These are phyloP conservation scores for Globisporangium irregulare DNA, from an alignment of 352 stramenopile species.

Conservation along the genomic window DNA sequence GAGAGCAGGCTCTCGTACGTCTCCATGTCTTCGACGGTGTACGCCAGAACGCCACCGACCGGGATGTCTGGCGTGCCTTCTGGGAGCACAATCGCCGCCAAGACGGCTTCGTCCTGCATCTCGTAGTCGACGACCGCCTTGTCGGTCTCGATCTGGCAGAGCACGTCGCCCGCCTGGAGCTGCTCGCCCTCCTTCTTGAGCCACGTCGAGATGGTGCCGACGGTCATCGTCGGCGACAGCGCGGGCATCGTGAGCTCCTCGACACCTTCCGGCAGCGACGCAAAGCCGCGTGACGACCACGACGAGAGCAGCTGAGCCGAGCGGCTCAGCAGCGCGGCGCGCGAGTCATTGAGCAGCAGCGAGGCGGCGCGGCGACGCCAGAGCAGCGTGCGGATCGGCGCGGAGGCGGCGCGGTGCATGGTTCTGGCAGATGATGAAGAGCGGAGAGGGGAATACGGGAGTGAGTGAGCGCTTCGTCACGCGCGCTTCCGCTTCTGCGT, in stretches of 20 bases:
- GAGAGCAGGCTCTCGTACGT: constrained; percentile 58
- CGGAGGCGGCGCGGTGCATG: constrained; percentile 14
- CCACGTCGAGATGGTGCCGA: constrained; percentile 93
- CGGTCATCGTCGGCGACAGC: constrained; percentile 97
- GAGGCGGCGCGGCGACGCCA: constrained; percentile 15
- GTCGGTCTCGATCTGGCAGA: constrained; percentile 98
- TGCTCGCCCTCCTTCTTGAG: constrained; percentile 90
- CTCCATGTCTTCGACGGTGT: constrained; percentile 93
- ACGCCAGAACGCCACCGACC: constrained; percentile 91
- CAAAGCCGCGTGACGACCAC: constrained; percentile 30
- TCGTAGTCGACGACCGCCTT: constrained; percentile 99
- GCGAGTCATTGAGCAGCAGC: constrained; percentile 14
- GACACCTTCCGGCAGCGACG: constrained; percentile 70
- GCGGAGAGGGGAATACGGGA: not conserved
- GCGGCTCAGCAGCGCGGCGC: constrained; percentile 13
- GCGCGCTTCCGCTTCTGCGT: constrained; percentile 9
- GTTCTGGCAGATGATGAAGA: not conserved
- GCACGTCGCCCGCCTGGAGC: constrained; percentile 89
- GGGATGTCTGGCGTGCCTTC: constrained; percentile 88
- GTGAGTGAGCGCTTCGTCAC: constrained; percentile 9
- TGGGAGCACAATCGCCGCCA: constrained; percentile 93
- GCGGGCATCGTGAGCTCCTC: constrained; percentile 90
- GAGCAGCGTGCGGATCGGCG: constrained; percentile 16
- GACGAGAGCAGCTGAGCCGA: constrained; percentile 15
- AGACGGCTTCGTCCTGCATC: constrained; percentile 95